Evolutionary conservation across 2,329 filamentous ascomycete species (phyloP).

Genomic region (Emmonsiellopsis sp.): DNA sequence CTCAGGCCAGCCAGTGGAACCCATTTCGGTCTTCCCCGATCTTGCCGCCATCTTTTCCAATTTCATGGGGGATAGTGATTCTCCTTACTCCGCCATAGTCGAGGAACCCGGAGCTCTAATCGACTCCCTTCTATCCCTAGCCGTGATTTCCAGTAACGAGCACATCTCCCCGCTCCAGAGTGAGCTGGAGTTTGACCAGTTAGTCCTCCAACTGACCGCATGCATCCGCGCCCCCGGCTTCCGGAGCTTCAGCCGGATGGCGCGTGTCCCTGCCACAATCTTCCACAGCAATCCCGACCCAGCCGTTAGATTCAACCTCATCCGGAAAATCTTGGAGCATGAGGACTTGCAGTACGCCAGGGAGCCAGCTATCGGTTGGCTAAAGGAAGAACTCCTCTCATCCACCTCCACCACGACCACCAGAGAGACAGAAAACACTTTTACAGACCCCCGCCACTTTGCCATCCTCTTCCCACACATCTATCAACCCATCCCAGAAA

Average conservation of each 20-base stretch:
- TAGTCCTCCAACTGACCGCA: conserved; percentile 40
- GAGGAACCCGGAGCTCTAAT: conserved; percentile 40
- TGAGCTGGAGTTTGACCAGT: conserved; percentile 45
- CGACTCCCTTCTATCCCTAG: conserved; percentile 46
- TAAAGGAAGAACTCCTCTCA: conserved; percentile 51
- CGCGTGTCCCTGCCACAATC: conserved; percentile 25
- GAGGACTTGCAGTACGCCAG: conserved; percentile 47
- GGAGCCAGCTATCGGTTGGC: conserved; percentile 50
- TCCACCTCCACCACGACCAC: conserved; percentile 21
- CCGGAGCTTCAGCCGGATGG: conserved; percentile 28
- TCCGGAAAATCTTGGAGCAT: conserved; percentile 47
- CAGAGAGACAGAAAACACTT: conserved; percentile 16
- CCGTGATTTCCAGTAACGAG: conserved; percentile 41
- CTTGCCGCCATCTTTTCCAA: conserved; percentile 43
- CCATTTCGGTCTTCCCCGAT: conserved; percentile 44
- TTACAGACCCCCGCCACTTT: conserved; percentile 29
- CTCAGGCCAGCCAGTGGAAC: conserved; percentile 27
- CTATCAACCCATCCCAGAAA: conserved; percentile 35
- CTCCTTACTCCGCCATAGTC: conserved; percentile 19
- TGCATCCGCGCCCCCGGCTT: conserved; percentile 22
- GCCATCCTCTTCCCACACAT: conserved; percentile 41
- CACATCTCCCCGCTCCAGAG: conserved; percentile 36
- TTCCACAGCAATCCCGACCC: conserved; percentile 47
- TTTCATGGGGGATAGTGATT: conserved; percentile 39
- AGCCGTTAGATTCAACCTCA: conserved; percentile 43